phyloP scores from a whole-genome alignment of 2,329 filamentous ascomycete species.

The Piedraia hortae region DNA sequence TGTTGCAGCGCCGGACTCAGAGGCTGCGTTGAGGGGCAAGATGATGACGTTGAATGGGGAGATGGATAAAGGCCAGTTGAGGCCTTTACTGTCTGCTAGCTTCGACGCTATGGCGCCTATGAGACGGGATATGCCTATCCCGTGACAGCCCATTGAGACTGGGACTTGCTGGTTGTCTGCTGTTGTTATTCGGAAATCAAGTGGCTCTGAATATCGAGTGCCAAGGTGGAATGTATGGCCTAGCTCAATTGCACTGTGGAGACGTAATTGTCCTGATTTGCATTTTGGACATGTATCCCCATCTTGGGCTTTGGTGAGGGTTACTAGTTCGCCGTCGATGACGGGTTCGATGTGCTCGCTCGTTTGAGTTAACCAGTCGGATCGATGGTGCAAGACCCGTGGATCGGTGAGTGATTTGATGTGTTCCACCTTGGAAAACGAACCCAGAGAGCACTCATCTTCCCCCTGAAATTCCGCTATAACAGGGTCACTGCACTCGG shows the following conservation, averaged over 20 bases:
- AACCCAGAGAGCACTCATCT: neutral
- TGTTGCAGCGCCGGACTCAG: slow-evolving; percentile 3
- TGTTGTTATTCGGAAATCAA: slow-evolving; percentile 33
- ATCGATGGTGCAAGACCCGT: slow-evolving; percentile 1
- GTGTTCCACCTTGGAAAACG: too few species aligned
- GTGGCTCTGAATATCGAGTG: slow-evolving; percentile 55
- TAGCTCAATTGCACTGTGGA: slow-evolving; percentile 57
- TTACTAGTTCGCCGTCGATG: slow-evolving; percentile 17
- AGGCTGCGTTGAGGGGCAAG: slow-evolving; percentile 8
- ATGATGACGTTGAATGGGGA: slow-evolving; percentile 62
- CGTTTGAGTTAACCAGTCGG: slow-evolving; percentile 1
- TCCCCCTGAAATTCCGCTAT: too few species aligned
- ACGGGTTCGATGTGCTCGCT: slow-evolving; percentile 1
- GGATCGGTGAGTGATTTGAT: slow-evolving; percentile 1
- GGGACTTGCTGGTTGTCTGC: slow-evolving; percentile 19
- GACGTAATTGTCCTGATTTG: slow-evolving; percentile 27
- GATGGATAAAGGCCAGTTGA: slow-evolving; percentile 71
- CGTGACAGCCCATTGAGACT: slow-evolving; percentile 88
- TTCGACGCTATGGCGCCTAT: slow-evolving; percentile 64
- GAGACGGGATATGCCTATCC: slow-evolving; percentile 76
- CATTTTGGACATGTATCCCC: slow-evolving; percentile 55
- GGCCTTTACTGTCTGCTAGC: slow-evolving; percentile 39
- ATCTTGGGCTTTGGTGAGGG: slow-evolving; percentile 34
- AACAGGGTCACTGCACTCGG: slow-evolving; percentile 12
- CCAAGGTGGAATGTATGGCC: slow-evolving; percentile 90